Evolutionary conservation across 2,329 filamentous ascomycete genomes (phyloP).

Genomic region (Trichoderma sp.): DNA sequence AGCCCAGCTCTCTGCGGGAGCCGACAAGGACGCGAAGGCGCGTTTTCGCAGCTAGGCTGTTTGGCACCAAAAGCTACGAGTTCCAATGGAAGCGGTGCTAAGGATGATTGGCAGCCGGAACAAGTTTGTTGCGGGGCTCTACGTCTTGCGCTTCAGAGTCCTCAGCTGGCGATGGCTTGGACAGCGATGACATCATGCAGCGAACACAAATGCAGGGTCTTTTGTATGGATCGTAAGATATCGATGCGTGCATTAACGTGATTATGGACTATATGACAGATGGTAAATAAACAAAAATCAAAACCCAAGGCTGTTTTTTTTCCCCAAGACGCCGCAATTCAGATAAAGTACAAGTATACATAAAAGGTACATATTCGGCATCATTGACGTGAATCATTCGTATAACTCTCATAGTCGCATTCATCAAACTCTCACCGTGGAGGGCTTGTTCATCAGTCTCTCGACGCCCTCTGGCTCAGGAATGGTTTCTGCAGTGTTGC

Average conservation of each 20-base stretch:
- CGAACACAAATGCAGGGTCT: neutral
- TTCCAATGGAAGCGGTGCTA: constrained; percentile 2
- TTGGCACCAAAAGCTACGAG: neutral
- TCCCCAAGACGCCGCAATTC: neutral
- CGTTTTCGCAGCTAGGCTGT: constrained; percentile 20
- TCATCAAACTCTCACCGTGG: constrained; percentile 18
- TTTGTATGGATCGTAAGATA: neutral
- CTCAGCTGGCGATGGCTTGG: neutral
- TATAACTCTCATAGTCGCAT: neutral
- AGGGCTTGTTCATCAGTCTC: neutral
- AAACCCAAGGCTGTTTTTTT: neutral
- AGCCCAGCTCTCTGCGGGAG: neutral
- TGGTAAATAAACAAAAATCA: neutral
- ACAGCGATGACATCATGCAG: neutral
- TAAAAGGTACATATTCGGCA: neutral
- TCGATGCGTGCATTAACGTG: neutral
- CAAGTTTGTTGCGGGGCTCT: constrained; percentile 18
- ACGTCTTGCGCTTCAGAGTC: neutral
- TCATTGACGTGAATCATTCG: neutral
- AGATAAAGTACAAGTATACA: neutral
- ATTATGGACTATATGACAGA: neutral
- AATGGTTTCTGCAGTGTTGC: constrained; percentile 5
- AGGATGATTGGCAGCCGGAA: constrained; percentile 3
- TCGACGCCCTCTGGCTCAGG: neutral
- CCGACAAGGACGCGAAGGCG: constrained; percentile 20